Percentiles rank a stretch among this genome's conserved stretches.
Conservation (phyloP, 208 protist species). For the Borovskyia barvae region DNA sequence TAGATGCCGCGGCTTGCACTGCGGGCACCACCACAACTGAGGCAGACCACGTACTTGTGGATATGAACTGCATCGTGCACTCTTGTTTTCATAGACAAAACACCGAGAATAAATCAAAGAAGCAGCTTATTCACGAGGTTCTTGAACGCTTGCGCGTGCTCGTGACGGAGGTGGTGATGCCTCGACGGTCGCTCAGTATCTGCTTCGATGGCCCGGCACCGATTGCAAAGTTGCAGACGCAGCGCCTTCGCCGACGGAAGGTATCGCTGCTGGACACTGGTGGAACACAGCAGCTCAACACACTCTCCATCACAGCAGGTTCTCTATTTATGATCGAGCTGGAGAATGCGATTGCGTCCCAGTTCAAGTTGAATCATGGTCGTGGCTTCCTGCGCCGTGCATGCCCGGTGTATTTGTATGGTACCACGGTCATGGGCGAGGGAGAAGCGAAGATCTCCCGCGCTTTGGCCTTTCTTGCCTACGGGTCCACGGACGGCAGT, state of each 20-base stretch:
- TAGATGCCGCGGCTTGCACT: background rate
- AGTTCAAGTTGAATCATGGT: constrained; percentile 64
- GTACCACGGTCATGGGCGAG: constrained; percentile 76
- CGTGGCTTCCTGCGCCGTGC: constrained; percentile 52
- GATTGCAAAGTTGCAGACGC: constrained; percentile 79
- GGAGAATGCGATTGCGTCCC: constrained; percentile 76
- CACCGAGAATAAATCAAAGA: constrained; percentile 36
- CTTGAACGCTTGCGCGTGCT: constrained; percentile 66
- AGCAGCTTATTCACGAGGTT: constrained; percentile 74
- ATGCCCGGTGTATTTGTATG: constrained; percentile 75
- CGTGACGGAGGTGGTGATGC: constrained; percentile 61
- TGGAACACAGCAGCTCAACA: constrained; percentile 46
- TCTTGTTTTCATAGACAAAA: constrained; percentile 43
- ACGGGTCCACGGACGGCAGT: background rate
- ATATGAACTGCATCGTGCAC: constrained; percentile 89
- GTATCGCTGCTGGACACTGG: constrained; percentile 51
- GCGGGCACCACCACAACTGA: background rate
- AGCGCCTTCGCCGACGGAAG: constrained; percentile 75
- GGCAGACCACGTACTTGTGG: constrained; percentile 78
- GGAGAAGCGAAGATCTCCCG: constrained; percentile 84
- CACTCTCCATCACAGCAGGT: constrained; percentile 75
- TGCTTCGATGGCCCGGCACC: constrained; percentile 84
- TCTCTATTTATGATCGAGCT: constrained; percentile 86
- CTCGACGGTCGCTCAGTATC: constrained; percentile 62
- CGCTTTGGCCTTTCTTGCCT: constrained; percentile 69